Conservation (phyloP, 371 early-diverging fungal species). For the Basidiobolus meristosporus region DNA sequence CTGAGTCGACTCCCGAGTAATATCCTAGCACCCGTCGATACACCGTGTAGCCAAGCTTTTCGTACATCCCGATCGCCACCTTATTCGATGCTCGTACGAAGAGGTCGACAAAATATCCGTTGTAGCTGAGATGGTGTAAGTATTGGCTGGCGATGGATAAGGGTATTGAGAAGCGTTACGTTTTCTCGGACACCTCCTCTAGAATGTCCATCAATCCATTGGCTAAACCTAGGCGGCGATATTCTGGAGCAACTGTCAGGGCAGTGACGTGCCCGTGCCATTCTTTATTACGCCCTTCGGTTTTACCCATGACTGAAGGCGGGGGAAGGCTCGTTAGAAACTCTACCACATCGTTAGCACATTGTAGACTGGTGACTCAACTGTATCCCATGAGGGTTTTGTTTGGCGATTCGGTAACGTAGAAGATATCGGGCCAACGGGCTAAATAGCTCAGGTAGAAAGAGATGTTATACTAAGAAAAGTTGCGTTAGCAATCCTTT, state of each 20-base stretch:
- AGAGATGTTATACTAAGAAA: slow-evolving; percentile 64
- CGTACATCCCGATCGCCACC: slow-evolving; percentile 93
- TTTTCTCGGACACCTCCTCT: slow-evolving; percentile 82
- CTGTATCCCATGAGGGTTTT: slow-evolving; percentile 73
- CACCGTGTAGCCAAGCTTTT: slow-evolving; percentile 80
- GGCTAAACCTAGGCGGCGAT: slow-evolving; percentile 83
- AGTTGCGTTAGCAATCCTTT: background rate
- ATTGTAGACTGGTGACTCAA: slow-evolving; percentile 8
- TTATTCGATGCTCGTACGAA: slow-evolving; percentile 92
- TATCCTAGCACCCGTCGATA: slow-evolving; percentile 84
- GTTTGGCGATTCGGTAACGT: slow-evolving; percentile 55
- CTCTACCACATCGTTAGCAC: background rate
- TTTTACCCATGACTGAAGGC: slow-evolving; percentile 81
- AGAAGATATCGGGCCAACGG: slow-evolving; percentile 87
- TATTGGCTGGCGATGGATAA: background rate
- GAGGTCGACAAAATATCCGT: slow-evolving; percentile 93
- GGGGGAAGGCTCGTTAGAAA: background rate
- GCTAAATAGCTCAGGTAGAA: slow-evolving; percentile 88
- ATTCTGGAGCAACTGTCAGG: slow-evolving; percentile 91
- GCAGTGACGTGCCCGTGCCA: slow-evolving; percentile 99
- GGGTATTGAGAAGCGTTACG: slow-evolving; percentile 11
- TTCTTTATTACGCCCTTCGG: slow-evolving; percentile 71
- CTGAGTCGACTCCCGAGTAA: slow-evolving; percentile 56
- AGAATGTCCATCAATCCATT: slow-evolving; percentile 76
- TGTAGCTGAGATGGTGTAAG: slow-evolving; percentile 20